These are phyloP conservation scores for Aspergillus diversus DNA, from an alignment of 495 filamentous ascomycete species.

Conservation along the genomic window DNA sequence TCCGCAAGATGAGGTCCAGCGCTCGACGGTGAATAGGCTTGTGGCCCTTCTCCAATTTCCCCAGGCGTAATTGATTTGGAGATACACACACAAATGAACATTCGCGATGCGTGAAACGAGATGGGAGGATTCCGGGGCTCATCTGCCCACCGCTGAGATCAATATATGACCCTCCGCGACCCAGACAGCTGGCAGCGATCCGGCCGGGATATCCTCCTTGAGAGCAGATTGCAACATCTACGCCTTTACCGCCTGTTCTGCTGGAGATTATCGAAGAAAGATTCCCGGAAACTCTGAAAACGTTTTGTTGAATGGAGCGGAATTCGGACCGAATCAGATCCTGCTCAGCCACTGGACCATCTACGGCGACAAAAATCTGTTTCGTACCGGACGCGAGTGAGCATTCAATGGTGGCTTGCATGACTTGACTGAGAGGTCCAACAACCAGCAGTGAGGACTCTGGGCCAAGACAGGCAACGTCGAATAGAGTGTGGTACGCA, in stretches of 20 bases:
- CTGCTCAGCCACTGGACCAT: conserved; percentile 1
- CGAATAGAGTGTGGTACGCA: conserved; percentile 24
- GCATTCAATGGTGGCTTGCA: conserved; percentile 27
- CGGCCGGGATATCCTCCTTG: conserved; percentile 26
- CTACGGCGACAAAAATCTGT: conserved; percentile 26
- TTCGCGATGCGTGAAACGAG: conserved; percentile 27
- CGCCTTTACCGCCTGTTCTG: conserved; percentile 26
- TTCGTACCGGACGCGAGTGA: conserved; percentile 19
- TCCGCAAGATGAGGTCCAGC: not conserved
- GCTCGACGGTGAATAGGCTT: conserved; percentile 15
- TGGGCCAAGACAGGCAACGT: conserved; percentile 18
- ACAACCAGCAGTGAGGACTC: conserved; percentile 24
- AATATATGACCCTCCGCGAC: conserved; percentile 27
- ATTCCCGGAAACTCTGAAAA: conserved; percentile 19
- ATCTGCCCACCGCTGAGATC: conserved; percentile 28
- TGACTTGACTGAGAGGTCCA: conserved; percentile 25
- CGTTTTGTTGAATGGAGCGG: conserved; percentile 16
- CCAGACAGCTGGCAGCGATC: conserved; percentile 26
- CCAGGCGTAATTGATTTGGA: conserved; percentile 20
- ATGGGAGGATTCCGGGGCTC: conserved; percentile 28
- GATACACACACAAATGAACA: conserved; percentile 25
- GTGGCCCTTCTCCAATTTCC: conserved; percentile 22
- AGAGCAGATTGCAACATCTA: conserved; percentile 25
- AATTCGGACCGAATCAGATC: conserved; percentile 13
- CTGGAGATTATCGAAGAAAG: conserved; percentile 23